phyloP scores from a whole-genome alignment of 768 basidiomycete genomes.

The Lentinula guzmanii region DNA sequence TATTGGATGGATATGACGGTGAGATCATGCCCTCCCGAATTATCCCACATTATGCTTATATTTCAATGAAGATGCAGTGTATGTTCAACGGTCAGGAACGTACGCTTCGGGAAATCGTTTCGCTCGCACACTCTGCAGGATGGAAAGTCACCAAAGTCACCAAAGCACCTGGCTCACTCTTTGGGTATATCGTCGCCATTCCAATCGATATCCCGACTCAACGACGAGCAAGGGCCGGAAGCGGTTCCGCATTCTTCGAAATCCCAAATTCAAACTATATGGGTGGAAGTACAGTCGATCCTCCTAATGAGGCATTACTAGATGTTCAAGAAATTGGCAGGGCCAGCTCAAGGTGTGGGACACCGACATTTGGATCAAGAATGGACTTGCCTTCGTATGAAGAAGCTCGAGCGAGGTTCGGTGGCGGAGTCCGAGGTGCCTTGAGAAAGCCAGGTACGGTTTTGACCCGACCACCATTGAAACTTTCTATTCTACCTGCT shows the following conservation, averaged over 20 bases:
- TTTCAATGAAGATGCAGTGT: constrained; percentile 52
- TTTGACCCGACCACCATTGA: constrained; percentile 13
- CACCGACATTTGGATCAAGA: constrained; percentile 58
- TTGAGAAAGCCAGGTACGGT: not conserved
- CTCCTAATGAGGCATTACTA: constrained; percentile 9
- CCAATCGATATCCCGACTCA: constrained; percentile 46
- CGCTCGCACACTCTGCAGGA: constrained; percentile 48
- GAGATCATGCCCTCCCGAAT: constrained; percentile 11
- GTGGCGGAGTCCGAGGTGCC: constrained; percentile 14
- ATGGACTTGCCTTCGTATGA: constrained; percentile 39
- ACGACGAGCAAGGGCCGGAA: constrained; percentile 15
- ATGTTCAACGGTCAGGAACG: constrained; percentile 67
- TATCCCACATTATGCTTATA: not conserved
- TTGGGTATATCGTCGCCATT: constrained; percentile 66
- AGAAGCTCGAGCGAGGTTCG: constrained; percentile 37
- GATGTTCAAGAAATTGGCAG: constrained; percentile 27
- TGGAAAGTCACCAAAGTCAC: constrained; percentile 58
- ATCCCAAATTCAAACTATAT: constrained; percentile 9
- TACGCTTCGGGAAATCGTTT: constrained; percentile 57
- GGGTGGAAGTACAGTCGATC: constrained; percentile 7
- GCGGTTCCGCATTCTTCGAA: constrained; percentile 19
- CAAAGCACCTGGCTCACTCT: constrained; percentile 55
- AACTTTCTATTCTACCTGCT: constrained; percentile 16
- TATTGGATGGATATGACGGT: constrained; percentile 53
- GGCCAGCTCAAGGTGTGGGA: constrained; percentile 48